Percentiles rank a stretch among this genome's conserved stretches.
Evolutionary conservation across 2,329 filamentous ascomycete species (phyloP).

Genomic region (Xylaria sp.): DNA sequence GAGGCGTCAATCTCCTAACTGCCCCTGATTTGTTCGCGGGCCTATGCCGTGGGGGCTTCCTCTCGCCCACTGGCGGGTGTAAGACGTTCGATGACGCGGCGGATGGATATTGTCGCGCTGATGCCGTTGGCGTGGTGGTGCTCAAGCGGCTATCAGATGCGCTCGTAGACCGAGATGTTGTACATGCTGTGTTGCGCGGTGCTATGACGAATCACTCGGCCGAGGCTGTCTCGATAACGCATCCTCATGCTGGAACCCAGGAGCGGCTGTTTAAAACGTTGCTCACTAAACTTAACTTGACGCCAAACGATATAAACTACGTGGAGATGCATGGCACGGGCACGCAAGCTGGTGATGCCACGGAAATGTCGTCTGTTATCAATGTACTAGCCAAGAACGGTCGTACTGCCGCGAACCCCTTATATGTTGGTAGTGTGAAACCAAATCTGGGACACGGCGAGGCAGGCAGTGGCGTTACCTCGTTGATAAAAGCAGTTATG

Average conservation of each 20-base stretch:
- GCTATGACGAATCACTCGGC: slow-evolving; percentile 74
- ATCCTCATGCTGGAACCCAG: slow-evolving; percentile 69
- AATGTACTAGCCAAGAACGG: slow-evolving; percentile 52
- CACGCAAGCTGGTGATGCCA: slow-evolving; percentile 70
- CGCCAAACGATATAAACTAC: slow-evolving; percentile 59
- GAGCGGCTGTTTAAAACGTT: slow-evolving; percentile 63
- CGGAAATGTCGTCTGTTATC: slow-evolving; percentile 67
- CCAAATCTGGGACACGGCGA: slow-evolving; percentile 30
- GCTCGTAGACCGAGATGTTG: slow-evolving; percentile 33
- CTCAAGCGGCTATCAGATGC: slow-evolving; percentile 34
- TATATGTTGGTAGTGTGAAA: slow-evolving; percentile 27
- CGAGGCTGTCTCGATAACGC: slow-evolving; percentile 72
- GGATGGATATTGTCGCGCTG: slow-evolving; percentile 32
- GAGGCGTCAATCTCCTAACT: slow-evolving; percentile 36
- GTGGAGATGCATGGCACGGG: slow-evolving; percentile 75
- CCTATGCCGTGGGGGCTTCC: slow-evolving; percentile 65
- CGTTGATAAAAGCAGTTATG: slow-evolving; percentile 27
- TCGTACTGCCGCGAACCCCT: neutral
- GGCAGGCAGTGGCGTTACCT: slow-evolving; percentile 23
- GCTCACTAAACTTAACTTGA: slow-evolving; percentile 61
- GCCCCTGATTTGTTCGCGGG: slow-evolving; percentile 68
- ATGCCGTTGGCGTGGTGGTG: slow-evolving; percentile 28
- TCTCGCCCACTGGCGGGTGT: slow-evolving; percentile 28
- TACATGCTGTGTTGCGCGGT: slow-evolving; percentile 63
- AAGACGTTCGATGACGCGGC: slow-evolving; percentile 29